Evolutionary conservation across 2,329 filamentous ascomycete species (phyloP).

Genomic region (Hypocreales sp.): DNA sequence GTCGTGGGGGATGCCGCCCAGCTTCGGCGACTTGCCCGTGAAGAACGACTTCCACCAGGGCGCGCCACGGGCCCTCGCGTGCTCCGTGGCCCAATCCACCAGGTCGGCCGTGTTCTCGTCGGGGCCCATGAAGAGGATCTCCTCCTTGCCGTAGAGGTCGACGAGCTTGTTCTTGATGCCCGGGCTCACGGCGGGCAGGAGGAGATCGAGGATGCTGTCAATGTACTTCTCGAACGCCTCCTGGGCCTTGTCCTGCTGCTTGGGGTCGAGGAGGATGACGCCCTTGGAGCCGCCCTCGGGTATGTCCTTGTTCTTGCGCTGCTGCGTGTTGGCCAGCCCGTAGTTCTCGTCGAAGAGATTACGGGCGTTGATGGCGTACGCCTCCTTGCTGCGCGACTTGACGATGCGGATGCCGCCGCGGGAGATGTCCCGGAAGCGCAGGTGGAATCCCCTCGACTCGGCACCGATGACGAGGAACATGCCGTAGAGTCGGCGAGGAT

Average conservation of each 20-base stretch:
- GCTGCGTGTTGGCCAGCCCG: constrained; percentile 92
- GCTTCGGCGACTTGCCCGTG: constrained; percentile 90
- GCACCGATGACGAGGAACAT: constrained; percentile 99
- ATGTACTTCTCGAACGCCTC: constrained; percentile 99
- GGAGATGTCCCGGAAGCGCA: constrained; percentile 93
- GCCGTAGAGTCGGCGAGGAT: constrained; percentile 83
- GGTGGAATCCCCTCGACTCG: constrained; percentile 91
- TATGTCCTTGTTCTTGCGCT: constrained; percentile 99
- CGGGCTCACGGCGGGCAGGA: constrained; percentile 76
- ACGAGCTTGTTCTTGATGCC: constrained; percentile 99
- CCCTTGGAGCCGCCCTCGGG: constrained; percentile 97
- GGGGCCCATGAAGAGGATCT: constrained; percentile 96
- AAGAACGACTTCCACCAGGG: constrained; percentile 99
- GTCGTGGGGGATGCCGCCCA: constrained; percentile 95
- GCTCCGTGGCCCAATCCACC: constrained; percentile 97
- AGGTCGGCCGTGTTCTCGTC: constrained; percentile 98
- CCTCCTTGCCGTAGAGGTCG: constrained; percentile 83
- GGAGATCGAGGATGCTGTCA: constrained; percentile 90
- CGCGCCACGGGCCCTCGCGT: constrained; percentile 72
- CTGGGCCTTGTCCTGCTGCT: constrained; percentile 82
- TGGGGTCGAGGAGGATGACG: constrained; percentile 84
- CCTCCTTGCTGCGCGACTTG: constrained; percentile 92
- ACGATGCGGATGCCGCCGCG: constrained; percentile 97
- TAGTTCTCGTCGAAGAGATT: constrained; percentile 99
- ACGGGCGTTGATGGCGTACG: constrained; percentile 89